Percentiles rank a stretch among this genome's conserved stretches.
phyloP scores from a whole-genome alignment of 2,329 filamentous ascomycete species.

The Penicillium olsonii region DNA sequence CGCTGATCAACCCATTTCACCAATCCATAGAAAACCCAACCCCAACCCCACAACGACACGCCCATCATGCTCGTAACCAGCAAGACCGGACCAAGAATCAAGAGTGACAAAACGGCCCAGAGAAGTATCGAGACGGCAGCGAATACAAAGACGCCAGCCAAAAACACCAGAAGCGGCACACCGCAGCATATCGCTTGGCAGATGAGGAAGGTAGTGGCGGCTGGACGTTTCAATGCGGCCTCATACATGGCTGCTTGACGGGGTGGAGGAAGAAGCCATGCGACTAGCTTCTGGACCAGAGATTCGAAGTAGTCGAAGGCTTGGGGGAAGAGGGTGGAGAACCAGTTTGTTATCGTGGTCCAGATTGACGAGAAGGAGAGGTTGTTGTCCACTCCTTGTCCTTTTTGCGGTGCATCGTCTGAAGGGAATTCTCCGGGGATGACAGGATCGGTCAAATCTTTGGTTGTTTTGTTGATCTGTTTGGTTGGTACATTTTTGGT shows the following conservation, averaged over 20 bases:
- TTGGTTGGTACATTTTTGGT: slow-evolving; percentile 19
- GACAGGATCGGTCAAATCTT: slow-evolving; percentile 19
- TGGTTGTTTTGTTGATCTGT: slow-evolving; percentile 18
- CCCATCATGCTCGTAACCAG: slow-evolving; percentile 32
- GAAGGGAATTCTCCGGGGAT: slow-evolving; percentile 32
- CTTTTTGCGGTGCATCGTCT: slow-evolving; percentile 19
- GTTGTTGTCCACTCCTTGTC: slow-evolving; percentile 17
- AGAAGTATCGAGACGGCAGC: slow-evolving; percentile 33
- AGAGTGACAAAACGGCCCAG: slow-evolving; percentile 32
- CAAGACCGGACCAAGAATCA: slow-evolving; percentile 34
- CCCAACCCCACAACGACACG: slow-evolving; percentile 32
- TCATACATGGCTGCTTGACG: slow-evolving; percentile 32
- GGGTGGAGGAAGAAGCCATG: slow-evolving; percentile 28
- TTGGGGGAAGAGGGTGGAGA: slow-evolving; percentile 21
- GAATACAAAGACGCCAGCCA: slow-evolving; percentile 35
- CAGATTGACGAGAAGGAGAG: slow-evolving; percentile 21
- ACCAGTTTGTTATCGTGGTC: slow-evolving; percentile 18
- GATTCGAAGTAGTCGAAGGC: slow-evolving; percentile 32
- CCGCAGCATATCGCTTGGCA: slow-evolving; percentile 38
- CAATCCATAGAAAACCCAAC: slow-evolving; percentile 31
- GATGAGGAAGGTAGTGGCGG: slow-evolving; percentile 34
- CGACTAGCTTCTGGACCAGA: slow-evolving; percentile 24
- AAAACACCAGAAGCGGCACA: slow-evolving; percentile 35
- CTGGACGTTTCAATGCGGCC: slow-evolving; percentile 29
- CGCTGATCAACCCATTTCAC: slow-evolving; percentile 27